Conservation (phyloP, 2,329 filamentous ascomycete species). For the Botryosphaeria dothidea region DNA sequence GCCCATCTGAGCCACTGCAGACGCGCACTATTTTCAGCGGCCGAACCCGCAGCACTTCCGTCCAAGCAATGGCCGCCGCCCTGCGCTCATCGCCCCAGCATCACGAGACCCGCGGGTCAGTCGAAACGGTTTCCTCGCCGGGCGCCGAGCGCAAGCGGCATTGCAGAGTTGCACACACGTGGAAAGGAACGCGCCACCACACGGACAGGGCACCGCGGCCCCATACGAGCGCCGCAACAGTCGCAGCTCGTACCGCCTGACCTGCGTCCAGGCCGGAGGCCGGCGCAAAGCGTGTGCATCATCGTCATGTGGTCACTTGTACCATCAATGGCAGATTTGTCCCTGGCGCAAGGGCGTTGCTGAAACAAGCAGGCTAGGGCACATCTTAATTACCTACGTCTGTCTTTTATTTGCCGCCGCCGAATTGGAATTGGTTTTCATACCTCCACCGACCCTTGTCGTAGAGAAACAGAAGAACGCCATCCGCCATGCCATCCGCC, state of each 20-base stretch:
- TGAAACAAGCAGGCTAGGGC: constrained; percentile 1
- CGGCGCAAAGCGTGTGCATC: not conserved
- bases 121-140: not conserved
- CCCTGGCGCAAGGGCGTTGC: constrained; percentile 2
- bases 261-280: not conserved
- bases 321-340: not conserved
- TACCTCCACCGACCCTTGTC: constrained; percentile 43
- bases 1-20: constrained; percentile 1
- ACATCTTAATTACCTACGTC: constrained; percentile 7
- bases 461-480: constrained; percentile 46
- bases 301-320: constrained; percentile 14
- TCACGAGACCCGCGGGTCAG: not conserved
- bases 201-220: not conserved
- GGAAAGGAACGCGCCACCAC: constrained; percentile 7
- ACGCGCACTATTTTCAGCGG: constrained; percentile 7
- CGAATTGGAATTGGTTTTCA: constrained; percentile 38
- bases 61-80: not conserved
- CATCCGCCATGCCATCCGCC: constrained; percentile 37
- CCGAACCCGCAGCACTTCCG: not conserved
- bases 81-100: constrained; percentile 5
- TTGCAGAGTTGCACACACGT: constrained; percentile 13
- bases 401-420: not conserved
- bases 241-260: not conserved
- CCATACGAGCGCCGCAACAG: constrained; percentile 1
- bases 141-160: not conserved